phyloP scores from a whole-genome alignment of 2,329 filamentous ascomycete species.

The Cladophialophora chaetospira region DNA sequence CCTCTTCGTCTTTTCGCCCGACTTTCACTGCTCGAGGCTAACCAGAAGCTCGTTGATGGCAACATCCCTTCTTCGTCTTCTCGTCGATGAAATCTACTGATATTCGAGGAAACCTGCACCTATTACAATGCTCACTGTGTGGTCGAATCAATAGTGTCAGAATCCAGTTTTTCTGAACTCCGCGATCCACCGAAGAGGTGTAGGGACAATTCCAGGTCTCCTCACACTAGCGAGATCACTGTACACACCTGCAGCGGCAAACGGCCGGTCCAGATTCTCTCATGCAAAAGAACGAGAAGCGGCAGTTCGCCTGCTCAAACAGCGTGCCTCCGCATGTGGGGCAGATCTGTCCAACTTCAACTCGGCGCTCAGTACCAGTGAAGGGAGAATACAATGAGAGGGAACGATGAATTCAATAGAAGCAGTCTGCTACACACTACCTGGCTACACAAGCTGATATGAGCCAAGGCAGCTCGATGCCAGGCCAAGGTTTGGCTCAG shows the following conservation, averaged over 20 bases:
- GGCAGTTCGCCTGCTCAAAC: slow-evolving; percentile 2
- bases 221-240: too few relatives aligned
- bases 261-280: slow-evolving; percentile 1
- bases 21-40: too few relatives aligned
- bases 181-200: too few relatives aligned
- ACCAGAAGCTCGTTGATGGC: neutral
- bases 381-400: neutral
- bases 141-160: too few relatives aligned
- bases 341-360: neutral
- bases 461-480: slow-evolving; percentile 2
- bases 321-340: slow-evolving; percentile 6
- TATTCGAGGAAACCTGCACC: too few relatives aligned
- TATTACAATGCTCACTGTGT: too few relatives aligned
- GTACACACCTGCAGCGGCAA: slow-evolving; percentile 3
- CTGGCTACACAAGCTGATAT: neutral
- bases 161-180: too few relatives aligned
- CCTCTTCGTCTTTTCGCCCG: too few relatives aligned
- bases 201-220: too few relatives aligned
- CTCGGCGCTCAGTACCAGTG: neutral
- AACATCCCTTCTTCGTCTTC: neutral
- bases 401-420: neutral
- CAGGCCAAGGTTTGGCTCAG: too few relatives aligned
- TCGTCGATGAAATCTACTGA: neutral
- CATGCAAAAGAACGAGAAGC: slow-evolving; percentile 2
- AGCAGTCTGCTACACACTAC: neutral